Base-by-base conservation (phyloP, 345 rosid species). In the Reutealis trisperma region DNA sequence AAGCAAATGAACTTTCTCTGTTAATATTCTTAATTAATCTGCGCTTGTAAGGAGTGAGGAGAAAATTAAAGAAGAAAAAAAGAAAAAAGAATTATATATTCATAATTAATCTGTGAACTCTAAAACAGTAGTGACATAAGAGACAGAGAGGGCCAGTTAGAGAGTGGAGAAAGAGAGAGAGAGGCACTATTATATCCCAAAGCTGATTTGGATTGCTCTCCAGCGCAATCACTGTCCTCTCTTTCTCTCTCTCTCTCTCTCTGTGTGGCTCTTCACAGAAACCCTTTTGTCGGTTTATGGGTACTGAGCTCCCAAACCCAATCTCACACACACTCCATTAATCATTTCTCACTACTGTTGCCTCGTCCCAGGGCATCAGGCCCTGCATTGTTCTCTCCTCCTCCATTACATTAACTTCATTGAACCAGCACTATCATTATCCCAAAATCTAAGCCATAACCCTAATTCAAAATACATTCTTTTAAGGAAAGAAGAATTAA, bases 351-450 rank as follows among this genome's bases (percentile, higher is more conserved):
- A 45, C 62, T 1, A 21, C 32, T 34, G 61, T 25, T 61, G 63
- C 69, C 19, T 55, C 32, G 22, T 63, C 6, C 21, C 44, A 9
- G 64, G 54, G 54, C 18, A 4, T 25, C 41, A 44, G 47, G 21
- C 77, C 72, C 72, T 54, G 37, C 70, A 24, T 62, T 62, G 57
- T 63, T 58, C 21, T 27, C 79, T 14, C 16, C 24, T 24, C 22
- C 77, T 32, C 57, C 34, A 25, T 24, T 27, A 25, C 44, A 15
- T 1, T 34, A 34, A 54, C n/a, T 51, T 59, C 27, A 1, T 37
- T 10, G n/a, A 34, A 14, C 27, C 52, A 18, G 21, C 34, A 2
- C 69, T 16, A 12, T 77, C 5, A 14, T 11, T 24, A 8, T 49
- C 30, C 1, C 49, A 21, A 10, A 22, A 47, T 54, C 54, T 41